Base-by-base conservation (phyloP, 129 eudicot genomes). In the Arctium lappa region DNA sequence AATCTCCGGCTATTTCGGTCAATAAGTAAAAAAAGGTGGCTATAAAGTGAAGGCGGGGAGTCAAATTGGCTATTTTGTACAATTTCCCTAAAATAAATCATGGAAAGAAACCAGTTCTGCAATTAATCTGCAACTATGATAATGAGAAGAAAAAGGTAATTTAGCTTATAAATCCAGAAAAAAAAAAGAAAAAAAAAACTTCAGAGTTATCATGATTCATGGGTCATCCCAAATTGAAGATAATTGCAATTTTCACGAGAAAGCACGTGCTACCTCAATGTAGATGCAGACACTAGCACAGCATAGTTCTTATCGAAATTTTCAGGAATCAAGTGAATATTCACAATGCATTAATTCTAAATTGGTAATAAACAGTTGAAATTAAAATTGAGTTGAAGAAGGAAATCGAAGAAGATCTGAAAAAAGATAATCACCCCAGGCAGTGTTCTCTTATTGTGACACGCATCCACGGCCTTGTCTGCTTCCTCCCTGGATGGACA, bases 401-500 rank as follows among this genome's bases (percentile, higher is more conserved):
- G 8, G 31, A 10, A 66, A 66, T 3, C 7, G 53, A 65, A 5
- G 44, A 85, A 90, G 88, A 86, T 86, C 76, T 50, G 48, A 62
- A 50, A 62, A 50, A 82, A 85, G 63, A 22, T 29, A 85, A 91
- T 87, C 82, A 95, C 99, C 86, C 99, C 99, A 18, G 99, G 97
- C 39, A 95, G 86, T 38, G 97, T 93, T 88, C 87, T 93, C 88
- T 93, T 90, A 84, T 95, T 90, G 84, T 95, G 99, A 78, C 90
- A 95, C 44, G 93, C 99, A 80, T 85, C 83, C 69, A 95, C 94
- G 2, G 92, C 97, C 88, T 95, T 95, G 89, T 95, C 99, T 11
- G 97, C 97, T 86, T 95, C 99, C 70, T 93, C 90, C 79, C 97
- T 88, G 39, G 99, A 91, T 79, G 99, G 97, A 86, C 99, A 95